phyloP scores from a whole-genome alignment of 257 asterid species.

The Cruciata laevipes region DNA sequence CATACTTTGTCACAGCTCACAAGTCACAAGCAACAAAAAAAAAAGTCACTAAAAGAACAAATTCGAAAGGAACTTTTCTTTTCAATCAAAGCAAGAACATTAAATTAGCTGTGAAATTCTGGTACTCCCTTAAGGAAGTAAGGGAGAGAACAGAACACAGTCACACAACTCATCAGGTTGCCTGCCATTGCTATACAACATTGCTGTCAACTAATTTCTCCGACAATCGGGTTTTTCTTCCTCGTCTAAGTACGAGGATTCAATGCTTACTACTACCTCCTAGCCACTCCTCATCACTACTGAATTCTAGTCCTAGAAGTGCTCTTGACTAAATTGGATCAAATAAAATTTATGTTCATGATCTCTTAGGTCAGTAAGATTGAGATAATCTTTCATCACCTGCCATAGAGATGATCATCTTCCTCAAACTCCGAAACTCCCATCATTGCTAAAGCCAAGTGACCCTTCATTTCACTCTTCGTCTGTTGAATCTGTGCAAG shows the following conservation, averaged over 20 bases:
- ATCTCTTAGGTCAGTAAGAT: not conserved
- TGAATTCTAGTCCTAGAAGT: slow-evolving; percentile 1
- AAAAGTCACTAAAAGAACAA: not conserved
- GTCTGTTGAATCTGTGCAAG: slow-evolving; percentile 43
- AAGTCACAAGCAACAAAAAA: not conserved
- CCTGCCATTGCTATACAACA: slow-evolving; percentile 29
- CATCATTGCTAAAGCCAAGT: slow-evolving; percentile 85
- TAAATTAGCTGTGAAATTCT: not conserved
- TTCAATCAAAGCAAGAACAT: not conserved
- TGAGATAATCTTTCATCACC: slow-evolving; percentile 28
- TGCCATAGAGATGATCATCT: slow-evolving; percentile 42
- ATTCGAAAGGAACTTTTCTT: not conserved
- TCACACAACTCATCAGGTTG: slow-evolving; percentile 13
- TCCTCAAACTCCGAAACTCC: slow-evolving; percentile 72
- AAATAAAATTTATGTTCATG: not conserved
- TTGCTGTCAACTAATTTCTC: not conserved
- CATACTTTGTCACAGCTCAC: not conserved
- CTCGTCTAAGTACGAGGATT: no score
- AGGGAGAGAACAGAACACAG: slow-evolving; percentile 14
- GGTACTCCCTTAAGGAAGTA: slow-evolving; percentile 7
- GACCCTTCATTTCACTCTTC: slow-evolving; percentile 69
- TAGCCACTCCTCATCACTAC: not conserved
- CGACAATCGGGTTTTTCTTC: not conserved
- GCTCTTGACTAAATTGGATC: not conserved
- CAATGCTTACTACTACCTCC: not conserved